Evolutionary conservation across 768 basidiomycete species (phyloP), one percentile per base, ranked within the genome.

Genomic region (Gautieria morchelliformis): DNA sequence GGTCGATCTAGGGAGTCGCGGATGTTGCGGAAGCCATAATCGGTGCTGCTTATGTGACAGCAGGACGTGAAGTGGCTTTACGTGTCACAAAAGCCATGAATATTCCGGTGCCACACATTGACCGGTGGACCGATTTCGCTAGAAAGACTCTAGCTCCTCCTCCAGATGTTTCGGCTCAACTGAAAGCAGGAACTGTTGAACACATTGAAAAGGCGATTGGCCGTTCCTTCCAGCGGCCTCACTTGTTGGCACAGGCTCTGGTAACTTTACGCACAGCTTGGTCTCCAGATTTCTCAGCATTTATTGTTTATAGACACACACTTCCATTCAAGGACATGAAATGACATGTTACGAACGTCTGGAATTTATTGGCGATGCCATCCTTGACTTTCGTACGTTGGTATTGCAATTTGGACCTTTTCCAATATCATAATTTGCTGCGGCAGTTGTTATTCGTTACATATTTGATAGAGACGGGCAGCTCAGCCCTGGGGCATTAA

Each of bases 11-110:
- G 90, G 81, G 83, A 20, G 75, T 91, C 30, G 90, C 91, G 50
- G 91, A 93, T 69, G 87, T 91, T 44, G 79, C 81, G 9, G 91
- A 93, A 69, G 88, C 91, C 4, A 81, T 93, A 59, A 82, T 92
- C 27, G 91, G 85, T 35, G 90, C 89, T 17, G 88, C 86, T 5
- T 91, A 84, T 65, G 73, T 87, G 46, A 81, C 84, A 22, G 85
- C 85, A 11, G 90, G 89, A 53, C 74, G 76, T 50, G 84, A 87
- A 53, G 68, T 70, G 19, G 90, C 85, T 6, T 75, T 90, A 47
- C 76, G 76, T 59, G 80, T 76, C 22, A 76, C 79, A 44, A 88
- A 86, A 65, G 76, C 76, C 22, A 71, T 93, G 63, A 76, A 79
- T 52, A 70, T 93, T 39, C 81, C 83, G 1, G 71, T 90, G n/a